These are phyloP conservation scores for Mortierella sp. DNA, from an alignment of 371 early-diverging fungal species.

Conservation along the genomic window DNA sequence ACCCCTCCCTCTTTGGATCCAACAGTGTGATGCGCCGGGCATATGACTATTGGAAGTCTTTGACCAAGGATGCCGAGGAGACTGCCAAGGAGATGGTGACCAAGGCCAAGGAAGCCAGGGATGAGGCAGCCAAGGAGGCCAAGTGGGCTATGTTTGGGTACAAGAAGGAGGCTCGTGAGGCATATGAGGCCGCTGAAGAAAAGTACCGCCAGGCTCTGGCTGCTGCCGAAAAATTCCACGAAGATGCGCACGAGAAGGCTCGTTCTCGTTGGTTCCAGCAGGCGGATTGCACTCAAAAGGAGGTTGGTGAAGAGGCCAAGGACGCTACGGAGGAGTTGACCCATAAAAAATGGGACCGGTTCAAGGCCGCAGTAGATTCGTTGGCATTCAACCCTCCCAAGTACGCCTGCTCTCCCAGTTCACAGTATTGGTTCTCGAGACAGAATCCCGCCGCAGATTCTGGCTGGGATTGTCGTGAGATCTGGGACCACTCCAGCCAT, in stretches of 20 bases:
- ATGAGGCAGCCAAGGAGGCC: conserved; percentile 50
- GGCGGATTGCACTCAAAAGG: conserved; percentile 29
- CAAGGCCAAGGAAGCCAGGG: conserved; percentile 38
- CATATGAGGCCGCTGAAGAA: conserved; percentile 26
- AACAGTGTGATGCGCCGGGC: conserved; percentile 50
- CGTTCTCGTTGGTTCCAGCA: conserved; percentile 34
- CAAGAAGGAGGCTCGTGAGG: conserved; percentile 33
- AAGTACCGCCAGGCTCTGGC: conserved; percentile 31
- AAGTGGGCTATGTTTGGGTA: conserved; percentile 40
- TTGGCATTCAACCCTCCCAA: conserved; percentile 40
- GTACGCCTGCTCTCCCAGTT: conserved; percentile 40
- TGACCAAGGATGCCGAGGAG: conserved; percentile 45
- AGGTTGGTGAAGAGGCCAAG: conserved; percentile 27
- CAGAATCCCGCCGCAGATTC: conserved; percentile 27
- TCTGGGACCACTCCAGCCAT: conserved; percentile 35
- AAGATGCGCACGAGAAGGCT: conserved; percentile 33
- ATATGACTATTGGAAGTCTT: conserved; percentile 52
- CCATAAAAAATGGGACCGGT: conserved; percentile 39
- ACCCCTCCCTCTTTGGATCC: conserved; percentile 14
- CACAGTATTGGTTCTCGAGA: conserved; percentile 35
- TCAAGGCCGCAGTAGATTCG: conserved; percentile 42
- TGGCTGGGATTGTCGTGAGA: conserved; percentile 46
- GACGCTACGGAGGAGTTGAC: conserved; percentile 14
- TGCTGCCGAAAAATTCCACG: conserved; percentile 32
- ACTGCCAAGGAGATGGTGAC: conserved; percentile 37